Base-by-base conservation (phyloP, 257 asterid genomes). In the Fraxinus americana region DNA sequence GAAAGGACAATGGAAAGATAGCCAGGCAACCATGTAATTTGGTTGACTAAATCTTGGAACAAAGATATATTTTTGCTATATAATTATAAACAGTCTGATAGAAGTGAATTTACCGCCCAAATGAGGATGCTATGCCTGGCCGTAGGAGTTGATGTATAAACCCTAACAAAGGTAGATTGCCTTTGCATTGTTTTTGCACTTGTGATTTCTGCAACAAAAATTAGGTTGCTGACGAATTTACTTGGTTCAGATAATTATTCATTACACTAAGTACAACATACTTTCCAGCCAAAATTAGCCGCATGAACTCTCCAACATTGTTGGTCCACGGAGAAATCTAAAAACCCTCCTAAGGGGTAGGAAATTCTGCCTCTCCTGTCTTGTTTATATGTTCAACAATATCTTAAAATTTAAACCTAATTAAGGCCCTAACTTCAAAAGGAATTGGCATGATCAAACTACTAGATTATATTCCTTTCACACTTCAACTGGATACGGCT, bases 151-250 rank as follows among this genome's bases (percentile, higher is more conserved):
- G 98, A 92, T 63, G 95, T 88, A 63, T 94, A 96, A 75, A 83
- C 92, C 87, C 95, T 90, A 67, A 92, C 98, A 80, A 94, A 94
- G 66, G 92, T 92, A 3, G 98, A 90, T 70, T 94, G 98, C 86
- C 98, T 88, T 71, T 80, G 88, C 89, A 92, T 82, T 38, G 98
- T 94, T 90, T 85, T 79, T 73, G 88, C 94, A 83, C 90, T 84
- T 11, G 97, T 90, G 79, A 86, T 88, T 57, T 87, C 97, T 93
- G 91, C 74, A 30, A 54, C 70, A 59, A 17, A 77, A 77, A 73
- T 36, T 38, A 81, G 68, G 73, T 72, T 8, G 30, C 43, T 25
- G 45, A 11, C 16, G 67, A 35, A 41, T 74, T 9, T 25, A 29
- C 36, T 74, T 35, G 19, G 3, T 39, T 74, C 73, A 19, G 16